phyloP scores from a whole-genome alignment of 164 flowering plant genomes.

The Chimonanthus salicifolius region DNA sequence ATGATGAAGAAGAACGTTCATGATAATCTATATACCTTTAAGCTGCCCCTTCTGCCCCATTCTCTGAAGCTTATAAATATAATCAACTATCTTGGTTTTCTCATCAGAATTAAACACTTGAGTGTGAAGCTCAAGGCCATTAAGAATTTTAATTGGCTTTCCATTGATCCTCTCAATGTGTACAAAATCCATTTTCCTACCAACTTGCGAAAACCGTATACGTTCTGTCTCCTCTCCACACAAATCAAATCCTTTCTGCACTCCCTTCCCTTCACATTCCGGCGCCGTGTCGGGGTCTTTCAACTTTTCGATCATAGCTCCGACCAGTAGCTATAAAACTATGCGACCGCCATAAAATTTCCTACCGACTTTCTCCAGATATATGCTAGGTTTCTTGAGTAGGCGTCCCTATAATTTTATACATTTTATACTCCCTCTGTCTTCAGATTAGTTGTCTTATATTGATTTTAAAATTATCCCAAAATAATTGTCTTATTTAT shows the following conservation, averaged over 20 bases:
- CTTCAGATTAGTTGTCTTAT: too few relatives aligned
- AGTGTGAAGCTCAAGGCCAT: conserved; percentile 55
- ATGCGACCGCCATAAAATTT: too few relatives aligned
- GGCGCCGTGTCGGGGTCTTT: too few relatives aligned
- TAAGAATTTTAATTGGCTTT: conserved; percentile 31
- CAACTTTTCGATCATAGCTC: too few relatives aligned
- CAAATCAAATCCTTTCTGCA: conserved; percentile 1
- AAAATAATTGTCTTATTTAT: too few relatives aligned
- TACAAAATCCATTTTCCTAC: conserved; percentile 40
- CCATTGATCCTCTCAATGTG: conserved; percentile 35
- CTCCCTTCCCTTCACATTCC: not conserved
- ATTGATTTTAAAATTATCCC: too few relatives aligned
- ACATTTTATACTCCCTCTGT: too few relatives aligned
- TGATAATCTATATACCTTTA: conserved; percentile 25
- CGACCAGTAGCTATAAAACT: too few relatives aligned
- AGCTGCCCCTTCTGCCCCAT: conserved; percentile 44
- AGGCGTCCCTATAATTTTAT: too few relatives aligned
- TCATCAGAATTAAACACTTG: conserved; percentile 37
- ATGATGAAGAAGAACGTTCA: too few relatives aligned
- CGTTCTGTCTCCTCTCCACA: conserved; percentile 17
- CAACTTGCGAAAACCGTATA: conserved; percentile 24
- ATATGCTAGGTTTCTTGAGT: too few relatives aligned
- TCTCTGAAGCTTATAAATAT: conserved; percentile 27
- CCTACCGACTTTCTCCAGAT: too few relatives aligned
- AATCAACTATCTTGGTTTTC: conserved; percentile 44